Evolutionary conservation across 176 grass and related monocot genomes (phyloP).

Genomic region (Elymus sibiricus): DNA sequence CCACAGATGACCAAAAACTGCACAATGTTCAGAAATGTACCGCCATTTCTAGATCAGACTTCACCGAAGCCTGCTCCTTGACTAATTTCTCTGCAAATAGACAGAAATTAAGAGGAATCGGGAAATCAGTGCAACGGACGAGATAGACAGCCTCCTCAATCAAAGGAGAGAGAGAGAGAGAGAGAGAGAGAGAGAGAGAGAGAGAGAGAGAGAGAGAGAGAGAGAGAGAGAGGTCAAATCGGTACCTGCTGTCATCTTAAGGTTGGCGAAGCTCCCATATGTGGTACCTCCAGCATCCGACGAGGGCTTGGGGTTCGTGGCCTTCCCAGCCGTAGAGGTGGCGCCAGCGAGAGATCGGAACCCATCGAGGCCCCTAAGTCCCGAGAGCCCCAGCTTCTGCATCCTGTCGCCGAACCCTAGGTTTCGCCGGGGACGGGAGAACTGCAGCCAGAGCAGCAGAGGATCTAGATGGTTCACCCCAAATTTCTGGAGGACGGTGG

Average conservation of each 20-base stretch:
- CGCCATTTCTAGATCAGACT: slow-evolving; percentile 89
- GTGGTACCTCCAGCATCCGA: slow-evolving; percentile 60
- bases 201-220: neutral
- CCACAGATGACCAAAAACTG: neutral
- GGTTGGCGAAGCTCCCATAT: slow-evolving; percentile 85
- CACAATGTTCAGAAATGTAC: slow-evolving; percentile 49
- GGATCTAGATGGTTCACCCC: neutral
- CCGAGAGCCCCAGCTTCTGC: slow-evolving; percentile 66
- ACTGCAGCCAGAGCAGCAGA: neutral
- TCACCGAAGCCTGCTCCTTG: slow-evolving; percentile 86
- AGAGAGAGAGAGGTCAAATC: neutral
- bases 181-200: neutral
- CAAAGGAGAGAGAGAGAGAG: neutral
- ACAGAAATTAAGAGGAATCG: slow-evolving; percentile 19
- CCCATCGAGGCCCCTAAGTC: slow-evolving; percentile 54
- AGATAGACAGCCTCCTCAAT: neutral
- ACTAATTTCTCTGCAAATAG: slow-evolving; percentile 81
- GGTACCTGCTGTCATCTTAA: slow-evolving; percentile 91
- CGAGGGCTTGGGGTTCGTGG: slow-evolving; percentile 45
- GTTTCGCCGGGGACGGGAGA: neutral
- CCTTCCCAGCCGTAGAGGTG: slow-evolving; percentile 40
- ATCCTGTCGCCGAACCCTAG: slow-evolving; percentile 41
- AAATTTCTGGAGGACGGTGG: slow-evolving; percentile 5
- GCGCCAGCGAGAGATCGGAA: slow-evolving; percentile 63
- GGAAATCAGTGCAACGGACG: slow-evolving; percentile 27